Conservation (phyloP, 2,329 filamentous ascomycete species). For the Apiospora malaysiana region DNA sequence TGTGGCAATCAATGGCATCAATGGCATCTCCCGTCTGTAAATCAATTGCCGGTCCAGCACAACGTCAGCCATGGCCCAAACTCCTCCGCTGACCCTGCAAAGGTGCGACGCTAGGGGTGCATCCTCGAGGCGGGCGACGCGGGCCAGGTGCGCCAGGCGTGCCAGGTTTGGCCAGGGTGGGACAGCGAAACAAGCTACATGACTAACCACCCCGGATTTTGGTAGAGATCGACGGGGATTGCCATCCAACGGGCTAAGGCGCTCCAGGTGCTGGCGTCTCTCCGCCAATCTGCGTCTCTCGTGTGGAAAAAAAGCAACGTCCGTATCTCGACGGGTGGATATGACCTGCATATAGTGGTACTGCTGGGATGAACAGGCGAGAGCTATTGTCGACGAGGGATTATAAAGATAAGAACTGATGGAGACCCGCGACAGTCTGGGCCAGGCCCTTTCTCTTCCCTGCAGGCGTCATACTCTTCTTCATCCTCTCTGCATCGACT, state of each 20-base stretch:
- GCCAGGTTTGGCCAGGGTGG: too few species aligned
- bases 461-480: background rate
- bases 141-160: too few species aligned
- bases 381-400: background rate
- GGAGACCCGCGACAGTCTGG: background rate
- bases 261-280: too few species aligned
- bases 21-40: background rate
- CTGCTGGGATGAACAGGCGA: background rate
- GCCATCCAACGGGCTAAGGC: background rate
- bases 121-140: too few species aligned
- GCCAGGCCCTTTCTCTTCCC: background rate
- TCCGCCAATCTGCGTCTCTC: slow-evolving; percentile 3
- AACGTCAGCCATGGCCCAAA: slow-evolving; percentile 9
- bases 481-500: background rate
- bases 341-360: background rate
- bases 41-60: slow-evolving; percentile 6
- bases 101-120: background rate
- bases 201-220: slow-evolving; percentile 12
- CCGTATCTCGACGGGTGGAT: background rate
- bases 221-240: slow-evolving; percentile 4
- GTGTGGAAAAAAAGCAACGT: background rate
- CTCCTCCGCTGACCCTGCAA: background rate
- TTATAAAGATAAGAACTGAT: background rate
- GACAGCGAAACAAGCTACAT: background rate
- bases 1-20: background rate